Evolutionary conservation across 768 basidiomycete species (phyloP).

Genomic region (Boletus reticulatus): DNA sequence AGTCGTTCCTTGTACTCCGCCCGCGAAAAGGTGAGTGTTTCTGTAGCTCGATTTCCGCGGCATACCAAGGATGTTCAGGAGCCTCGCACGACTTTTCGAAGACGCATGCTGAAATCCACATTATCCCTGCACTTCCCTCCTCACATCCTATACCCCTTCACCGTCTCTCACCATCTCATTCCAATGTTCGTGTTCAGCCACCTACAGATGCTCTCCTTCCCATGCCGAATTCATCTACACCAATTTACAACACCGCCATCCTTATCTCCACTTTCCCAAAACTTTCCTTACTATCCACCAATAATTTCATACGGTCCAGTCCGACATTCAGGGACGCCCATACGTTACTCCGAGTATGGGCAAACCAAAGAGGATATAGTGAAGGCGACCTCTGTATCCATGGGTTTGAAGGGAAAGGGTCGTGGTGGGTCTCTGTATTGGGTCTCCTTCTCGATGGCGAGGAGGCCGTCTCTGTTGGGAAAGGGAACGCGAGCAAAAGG

Average conservation of each 20-base stretch:
- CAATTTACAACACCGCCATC: conserved; percentile 76
- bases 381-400: conserved; percentile 56
- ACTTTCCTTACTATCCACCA: conserved; percentile 40
- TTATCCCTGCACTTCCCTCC: conserved; percentile 65
- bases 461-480: conserved; percentile 37
- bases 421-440: conserved; percentile 67
- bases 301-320: conserved; percentile 48
- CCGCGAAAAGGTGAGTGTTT: conserved; percentile 48
- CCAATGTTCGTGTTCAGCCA: conserved; percentile 53
- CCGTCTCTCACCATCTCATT: conserved; percentile 70
- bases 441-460: conserved; percentile 67
- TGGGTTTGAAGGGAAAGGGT: conserved; percentile 68
- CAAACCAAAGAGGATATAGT: conserved; percentile 78
- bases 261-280: conserved; percentile 43
- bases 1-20: conserved; percentile 61
- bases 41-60: conserved; percentile 22
- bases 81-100: conserved; percentile 62
- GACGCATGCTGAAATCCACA: conserved; percentile 65
- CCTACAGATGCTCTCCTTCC: conserved; percentile 11
- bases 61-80: conserved; percentile 35
- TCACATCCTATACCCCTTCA: conserved; percentile 63
- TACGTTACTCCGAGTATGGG: conserved; percentile 85
- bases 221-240: conserved; percentile 49
- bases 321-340: conserved; percentile 73
- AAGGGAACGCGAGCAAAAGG: conserved; percentile 34